phyloP scores from a whole-genome alignment of 768 basidiomycete species.

The Porpolomopsis calyptriformis region DNA sequence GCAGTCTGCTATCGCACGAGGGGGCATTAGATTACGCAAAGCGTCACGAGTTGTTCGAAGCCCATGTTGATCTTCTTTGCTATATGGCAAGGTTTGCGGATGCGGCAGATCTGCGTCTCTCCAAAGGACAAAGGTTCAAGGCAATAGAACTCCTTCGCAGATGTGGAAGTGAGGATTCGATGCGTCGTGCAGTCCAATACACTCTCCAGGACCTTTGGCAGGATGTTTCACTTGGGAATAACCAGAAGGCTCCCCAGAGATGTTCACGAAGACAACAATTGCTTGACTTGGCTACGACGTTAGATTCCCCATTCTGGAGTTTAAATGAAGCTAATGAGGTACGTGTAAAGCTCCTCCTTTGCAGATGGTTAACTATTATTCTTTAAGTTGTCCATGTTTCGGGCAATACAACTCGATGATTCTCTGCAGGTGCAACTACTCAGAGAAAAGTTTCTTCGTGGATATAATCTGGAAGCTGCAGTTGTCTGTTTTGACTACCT shows the following conservation, averaged over 20 bases:
- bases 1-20: slow-evolving; percentile 39
- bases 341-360: background rate
- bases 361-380: background rate
- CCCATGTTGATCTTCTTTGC: slow-evolving; percentile 35
- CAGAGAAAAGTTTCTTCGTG: slow-evolving; percentile 20
- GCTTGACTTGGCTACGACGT: slow-evolving; percentile 15
- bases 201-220: slow-evolving; percentile 38
- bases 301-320: background rate
- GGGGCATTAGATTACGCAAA: slow-evolving; percentile 49
- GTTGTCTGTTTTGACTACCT: slow-evolving; percentile 35
- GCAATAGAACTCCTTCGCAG: slow-evolving; percentile 38
- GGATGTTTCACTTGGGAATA: slow-evolving; percentile 30
- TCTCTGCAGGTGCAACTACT: too few species aligned
- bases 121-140: slow-evolving; percentile 34
- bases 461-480: slow-evolving; percentile 22
- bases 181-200: slow-evolving; percentile 26
- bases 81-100: slow-evolving; percentile 32
- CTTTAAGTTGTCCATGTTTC: slow-evolving; percentile 25
- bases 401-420: slow-evolving; percentile 19
- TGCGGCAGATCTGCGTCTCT: slow-evolving; percentile 42
- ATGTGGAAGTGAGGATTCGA: slow-evolving; percentile 18
- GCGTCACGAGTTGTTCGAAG: slow-evolving; percentile 39
- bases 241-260: slow-evolving; percentile 4
- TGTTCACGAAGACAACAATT: slow-evolving; percentile 14
- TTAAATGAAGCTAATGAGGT: background rate